Evolutionary conservation across 768 basidiomycete species (phyloP).

Genomic region (Hygrophorus pudorinus): DNA sequence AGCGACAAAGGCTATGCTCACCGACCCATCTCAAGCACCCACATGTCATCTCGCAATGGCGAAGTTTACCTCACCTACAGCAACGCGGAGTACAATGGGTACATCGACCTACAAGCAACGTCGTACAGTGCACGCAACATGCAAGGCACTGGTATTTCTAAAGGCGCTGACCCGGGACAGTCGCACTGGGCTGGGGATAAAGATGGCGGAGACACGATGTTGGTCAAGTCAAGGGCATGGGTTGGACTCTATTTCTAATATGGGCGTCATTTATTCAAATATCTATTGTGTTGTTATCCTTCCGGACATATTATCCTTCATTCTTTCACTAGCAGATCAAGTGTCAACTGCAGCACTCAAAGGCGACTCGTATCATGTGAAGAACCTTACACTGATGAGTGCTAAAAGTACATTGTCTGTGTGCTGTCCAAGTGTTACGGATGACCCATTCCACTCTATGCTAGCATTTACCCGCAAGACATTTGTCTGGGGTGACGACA

Average conservation of each 20-base stretch:
- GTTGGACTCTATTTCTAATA: conserved; percentile 34
- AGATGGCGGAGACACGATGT: conserved; percentile 29
- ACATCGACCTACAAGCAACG: conserved; percentile 31
- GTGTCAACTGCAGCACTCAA: no score
- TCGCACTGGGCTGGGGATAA: conserved; percentile 28
- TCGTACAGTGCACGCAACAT: conserved; percentile 28
- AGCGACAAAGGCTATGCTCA: conserved; percentile 27
- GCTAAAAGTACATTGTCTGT: no score
- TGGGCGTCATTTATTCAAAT: background rate
- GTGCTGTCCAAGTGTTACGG: no score
- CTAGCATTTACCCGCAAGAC: no score
- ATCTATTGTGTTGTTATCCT: no score
- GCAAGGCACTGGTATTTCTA: conserved; percentile 2
- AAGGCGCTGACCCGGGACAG: conserved; percentile 8
- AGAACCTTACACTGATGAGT: no score
- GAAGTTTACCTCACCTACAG: conserved; percentile 49
- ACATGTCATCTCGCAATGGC: conserved; percentile 38
- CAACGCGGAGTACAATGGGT: conserved; percentile 40
- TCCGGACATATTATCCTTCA: no score
- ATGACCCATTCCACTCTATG: no score
- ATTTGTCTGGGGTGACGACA: no score
- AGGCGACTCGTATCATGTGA: no score
- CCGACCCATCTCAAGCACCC: conserved; percentile 37
- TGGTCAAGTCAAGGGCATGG: conserved; percentile 35
- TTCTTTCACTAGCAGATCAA: no score